These are phyloP conservation scores for Saturnispora bothae DNA, from an alignment of 805 yeast species.

Conservation along the genomic window DNA sequence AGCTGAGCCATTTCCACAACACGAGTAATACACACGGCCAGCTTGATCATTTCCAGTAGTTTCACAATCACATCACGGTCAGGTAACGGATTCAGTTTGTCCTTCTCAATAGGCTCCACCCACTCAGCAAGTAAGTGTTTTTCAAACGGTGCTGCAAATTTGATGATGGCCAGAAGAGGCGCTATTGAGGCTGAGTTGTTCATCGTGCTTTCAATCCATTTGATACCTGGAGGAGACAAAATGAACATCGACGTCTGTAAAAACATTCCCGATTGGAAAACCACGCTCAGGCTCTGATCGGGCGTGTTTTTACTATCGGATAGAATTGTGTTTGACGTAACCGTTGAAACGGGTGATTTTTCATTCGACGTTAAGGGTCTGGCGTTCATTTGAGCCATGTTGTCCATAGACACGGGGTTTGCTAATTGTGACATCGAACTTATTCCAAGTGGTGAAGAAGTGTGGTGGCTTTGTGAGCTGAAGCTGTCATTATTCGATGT, in stretches of 20 bases:
- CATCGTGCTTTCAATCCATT: slow-evolving; percentile 27
- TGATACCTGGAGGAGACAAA: slow-evolving; percentile 31
- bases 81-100: slow-evolving; percentile 25
- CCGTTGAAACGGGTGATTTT: neutral
- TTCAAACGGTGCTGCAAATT: slow-evolving; percentile 15
- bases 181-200: slow-evolving; percentile 12
- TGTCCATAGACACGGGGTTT: neutral
- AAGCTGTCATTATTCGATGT: neutral
- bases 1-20: slow-evolving; percentile 8
- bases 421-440: neutral
- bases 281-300: neutral
- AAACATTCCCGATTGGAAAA: slow-evolving; percentile 7
- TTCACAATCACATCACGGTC: slow-evolving; percentile 15
- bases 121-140: slow-evolving; percentile 19
- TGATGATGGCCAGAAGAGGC: slow-evolving; percentile 20
- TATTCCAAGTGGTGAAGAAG: neutral
- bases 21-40: slow-evolving; percentile 1
- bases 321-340: neutral
- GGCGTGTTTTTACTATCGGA: neutral
- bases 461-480: too few species aligned
- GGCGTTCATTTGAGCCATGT: neutral
- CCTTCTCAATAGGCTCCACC: slow-evolving; percentile 26
- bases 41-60: slow-evolving; percentile 13
- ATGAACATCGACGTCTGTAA: slow-evolving; percentile 29
- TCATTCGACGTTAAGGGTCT: neutral